Evolutionary conservation across 2,329 filamentous ascomycete genomes (phyloP).

Genomic region (Aspergillus sp.): DNA sequence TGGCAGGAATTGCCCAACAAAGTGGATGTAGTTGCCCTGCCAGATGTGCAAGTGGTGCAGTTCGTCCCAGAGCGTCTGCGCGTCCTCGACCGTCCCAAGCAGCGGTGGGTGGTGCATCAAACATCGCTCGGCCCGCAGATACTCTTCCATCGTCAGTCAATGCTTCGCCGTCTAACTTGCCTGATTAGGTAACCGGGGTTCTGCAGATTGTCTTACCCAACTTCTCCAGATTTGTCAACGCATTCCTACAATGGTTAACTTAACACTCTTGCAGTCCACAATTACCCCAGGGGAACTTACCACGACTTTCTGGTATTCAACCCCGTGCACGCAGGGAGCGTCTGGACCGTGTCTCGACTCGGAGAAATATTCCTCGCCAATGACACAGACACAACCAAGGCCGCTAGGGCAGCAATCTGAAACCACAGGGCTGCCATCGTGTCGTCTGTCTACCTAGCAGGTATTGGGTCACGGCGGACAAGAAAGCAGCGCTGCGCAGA

Average conservation of each 20-base stretch:
- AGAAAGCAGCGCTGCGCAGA: neutral
- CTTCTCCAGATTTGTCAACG: slow-evolving; percentile 1
- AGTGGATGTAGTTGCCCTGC: slow-evolving; percentile 8
- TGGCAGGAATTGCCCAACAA: slow-evolving; percentile 5
- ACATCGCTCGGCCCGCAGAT: slow-evolving; percentile 4
- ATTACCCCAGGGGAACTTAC: neutral
- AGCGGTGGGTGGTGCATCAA: slow-evolving; percentile 8
- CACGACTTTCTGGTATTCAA: slow-evolving; percentile 5
- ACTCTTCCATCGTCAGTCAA: neutral
- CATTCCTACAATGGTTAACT: neutral
- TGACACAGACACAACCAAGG: neutral
- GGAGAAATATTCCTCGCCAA: neutral
- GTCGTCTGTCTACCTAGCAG: neutral
- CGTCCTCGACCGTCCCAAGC: neutral
- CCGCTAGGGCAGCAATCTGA: neutral
- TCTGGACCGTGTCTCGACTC: too few species aligned
- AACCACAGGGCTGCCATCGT: neutral
- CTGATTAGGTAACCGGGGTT: too few species aligned
- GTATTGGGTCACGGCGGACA: too few species aligned
- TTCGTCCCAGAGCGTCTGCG: slow-evolving; percentile 3
- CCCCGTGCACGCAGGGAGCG: neutral
- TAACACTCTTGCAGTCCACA: neutral
- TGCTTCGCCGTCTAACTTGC: too few species aligned
- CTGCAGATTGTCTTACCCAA: neutral
- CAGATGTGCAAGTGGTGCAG: slow-evolving; percentile 5